These are phyloP conservation scores for Plicaturopsis crispa DNA, from an alignment of 768 basidiomycete species.

Conservation along the genomic window DNA sequence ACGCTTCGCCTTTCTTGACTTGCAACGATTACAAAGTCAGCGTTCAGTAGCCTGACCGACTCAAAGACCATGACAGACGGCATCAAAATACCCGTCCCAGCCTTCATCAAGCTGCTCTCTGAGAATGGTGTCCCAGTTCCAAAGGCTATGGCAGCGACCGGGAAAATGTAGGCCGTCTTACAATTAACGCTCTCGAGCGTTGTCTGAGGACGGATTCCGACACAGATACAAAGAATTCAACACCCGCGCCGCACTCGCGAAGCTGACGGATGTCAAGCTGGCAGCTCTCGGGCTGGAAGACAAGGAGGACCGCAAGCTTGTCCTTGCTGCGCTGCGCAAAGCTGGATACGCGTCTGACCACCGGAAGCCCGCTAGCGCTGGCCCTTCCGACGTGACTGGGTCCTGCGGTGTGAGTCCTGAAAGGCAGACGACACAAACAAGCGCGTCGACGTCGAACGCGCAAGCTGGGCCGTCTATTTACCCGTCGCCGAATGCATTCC, in stretches of 20 bases:
- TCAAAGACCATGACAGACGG: constrained; percentile 20
- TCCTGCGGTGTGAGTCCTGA: too few species aligned
- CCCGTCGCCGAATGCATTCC: too few species aligned
- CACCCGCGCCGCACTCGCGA: constrained; percentile 47
- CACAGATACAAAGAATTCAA: constrained; percentile 65
- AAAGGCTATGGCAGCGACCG: constrained; percentile 64
- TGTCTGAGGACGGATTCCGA: constrained; percentile 9
- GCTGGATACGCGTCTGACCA: constrained; percentile 41
- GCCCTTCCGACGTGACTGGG: not conserved
- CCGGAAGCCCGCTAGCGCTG: constrained; percentile 15
- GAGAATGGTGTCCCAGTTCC: constrained; percentile 45
- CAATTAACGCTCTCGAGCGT: not conserved
- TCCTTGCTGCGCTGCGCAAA: constrained; percentile 54
- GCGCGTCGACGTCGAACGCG: too few species aligned
- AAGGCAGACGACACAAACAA: too few species aligned
- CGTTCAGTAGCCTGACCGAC: too few species aligned
- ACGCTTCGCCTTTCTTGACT: too few species aligned
- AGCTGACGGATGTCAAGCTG: constrained; percentile 56
- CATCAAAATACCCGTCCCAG: constrained; percentile 50
- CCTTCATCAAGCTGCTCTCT: constrained; percentile 62
- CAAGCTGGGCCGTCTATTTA: too few species aligned
- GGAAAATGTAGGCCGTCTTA: constrained; percentile 49
- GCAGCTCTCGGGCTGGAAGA: constrained; percentile 48
- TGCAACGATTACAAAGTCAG: too few species aligned
- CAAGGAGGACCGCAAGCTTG: constrained; percentile 55